These are phyloP conservation scores for Tulasnella sp. DNA, from an alignment of 768 basidiomycete genomes.

Conservation along the genomic window DNA sequence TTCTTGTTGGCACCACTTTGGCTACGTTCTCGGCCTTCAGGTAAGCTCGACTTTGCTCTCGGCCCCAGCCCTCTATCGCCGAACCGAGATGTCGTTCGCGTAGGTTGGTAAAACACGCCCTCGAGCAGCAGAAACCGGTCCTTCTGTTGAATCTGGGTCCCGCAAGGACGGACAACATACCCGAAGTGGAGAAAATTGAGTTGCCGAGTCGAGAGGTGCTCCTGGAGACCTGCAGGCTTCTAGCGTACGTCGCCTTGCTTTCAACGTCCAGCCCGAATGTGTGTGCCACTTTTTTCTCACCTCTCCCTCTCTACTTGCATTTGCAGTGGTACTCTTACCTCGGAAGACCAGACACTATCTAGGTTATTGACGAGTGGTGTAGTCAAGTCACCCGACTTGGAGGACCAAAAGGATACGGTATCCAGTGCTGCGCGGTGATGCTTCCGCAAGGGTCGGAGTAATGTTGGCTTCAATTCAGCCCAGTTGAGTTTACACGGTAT, in stretches of 20 bases:
- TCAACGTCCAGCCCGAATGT: background rate
- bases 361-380: slow-evolving; percentile 54
- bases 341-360: slow-evolving; percentile 40
- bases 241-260: slow-evolving; percentile 48
- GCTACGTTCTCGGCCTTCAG: slow-evolving; percentile 91
- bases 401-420: slow-evolving; percentile 26
- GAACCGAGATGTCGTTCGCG: background rate
- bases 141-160: slow-evolving; percentile 83
- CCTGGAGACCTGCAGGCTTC: slow-evolving; percentile 49
- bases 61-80: background rate
- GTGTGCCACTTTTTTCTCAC: slow-evolving; percentile 15
- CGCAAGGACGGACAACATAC: slow-evolving; percentile 62
- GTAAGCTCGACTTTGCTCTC: slow-evolving; percentile 33
- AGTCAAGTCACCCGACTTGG: slow-evolving; percentile 42
- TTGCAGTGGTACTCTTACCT: slow-evolving; percentile 41
- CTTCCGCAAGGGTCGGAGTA: background rate
- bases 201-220: slow-evolving; percentile 66
- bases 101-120: slow-evolving; percentile 73
- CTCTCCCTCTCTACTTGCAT: background rate
- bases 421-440: slow-evolving; percentile 1
- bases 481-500: background rate
- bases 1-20: slow-evolving; percentile 82
- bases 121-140: slow-evolving; percentile 66
- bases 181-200: slow-evolving; percentile 71
- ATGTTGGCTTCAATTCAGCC: background rate